These are phyloP conservation scores for Hyaloscypha variabilis DNA, from an alignment of 495 filamentous ascomycete species.

Conservation along the genomic window DNA sequence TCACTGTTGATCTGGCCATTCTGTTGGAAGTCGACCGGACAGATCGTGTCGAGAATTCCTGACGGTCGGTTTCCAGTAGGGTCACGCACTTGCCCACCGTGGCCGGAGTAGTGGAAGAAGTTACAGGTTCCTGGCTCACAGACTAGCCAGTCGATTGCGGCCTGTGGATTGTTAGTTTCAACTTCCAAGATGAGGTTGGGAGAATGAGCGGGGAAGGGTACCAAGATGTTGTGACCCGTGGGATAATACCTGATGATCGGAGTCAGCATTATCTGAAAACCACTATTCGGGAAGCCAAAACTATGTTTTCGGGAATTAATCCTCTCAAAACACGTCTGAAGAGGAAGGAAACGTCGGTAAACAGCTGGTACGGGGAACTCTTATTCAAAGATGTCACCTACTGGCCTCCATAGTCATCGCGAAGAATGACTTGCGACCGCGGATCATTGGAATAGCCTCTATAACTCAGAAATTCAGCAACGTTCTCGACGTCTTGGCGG, in stretches of 20 bases:
- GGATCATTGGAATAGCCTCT: conserved; percentile 49
- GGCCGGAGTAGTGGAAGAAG: conserved; percentile 56
- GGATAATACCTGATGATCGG: too few species aligned
- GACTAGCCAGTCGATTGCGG: conserved; percentile 27
- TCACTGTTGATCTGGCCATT: conserved; percentile 55
- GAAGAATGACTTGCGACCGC: conserved; percentile 54
- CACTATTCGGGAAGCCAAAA: too few species aligned
- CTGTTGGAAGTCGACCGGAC: conserved; percentile 53
- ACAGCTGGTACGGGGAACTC: too few species aligned
- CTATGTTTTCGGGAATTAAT: too few species aligned
- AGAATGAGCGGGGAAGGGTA: conserved; percentile 52
- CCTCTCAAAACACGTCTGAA: too few species aligned
- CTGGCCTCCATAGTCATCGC: conserved; percentile 48
- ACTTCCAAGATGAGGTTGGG: too few species aligned
- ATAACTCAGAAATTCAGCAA: conserved; percentile 46
- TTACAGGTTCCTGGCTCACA: conserved; percentile 27
- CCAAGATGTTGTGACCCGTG: conserved; percentile 56
- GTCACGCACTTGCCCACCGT: conserved; percentile 44
- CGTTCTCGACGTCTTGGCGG: conserved; percentile 56
- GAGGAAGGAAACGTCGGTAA: too few species aligned
- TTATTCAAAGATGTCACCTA: too few species aligned
- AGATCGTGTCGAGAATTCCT: conserved; percentile 58
- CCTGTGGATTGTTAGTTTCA: conserved; percentile 44
- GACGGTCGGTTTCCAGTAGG: conserved; percentile 22
- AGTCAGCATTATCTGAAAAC: too few species aligned